Conservation (phyloP, 345 rosid species). For the Populus nigra region DNA sequence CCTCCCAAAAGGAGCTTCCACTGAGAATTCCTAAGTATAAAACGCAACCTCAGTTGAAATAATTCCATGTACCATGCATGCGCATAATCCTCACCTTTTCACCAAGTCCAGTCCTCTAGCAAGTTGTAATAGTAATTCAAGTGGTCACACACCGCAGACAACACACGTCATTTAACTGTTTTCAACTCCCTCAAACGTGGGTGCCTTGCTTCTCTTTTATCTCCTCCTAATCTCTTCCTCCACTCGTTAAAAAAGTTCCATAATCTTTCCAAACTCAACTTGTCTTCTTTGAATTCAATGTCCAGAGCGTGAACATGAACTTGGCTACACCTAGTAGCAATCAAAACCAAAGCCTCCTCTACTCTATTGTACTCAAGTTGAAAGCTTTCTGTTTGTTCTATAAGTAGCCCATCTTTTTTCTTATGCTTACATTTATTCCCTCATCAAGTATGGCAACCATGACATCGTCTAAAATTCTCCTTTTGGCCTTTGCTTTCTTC, state of each 20-base stretch:
- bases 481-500: conserved; percentile 6
- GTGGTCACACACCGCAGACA: conserved; percentile 24
- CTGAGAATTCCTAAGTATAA: conserved; percentile 22
- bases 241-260: conserved; percentile 7
- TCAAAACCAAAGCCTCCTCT: conserved; percentile 13
- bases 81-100: background rate
- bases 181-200: conserved; percentile 29
- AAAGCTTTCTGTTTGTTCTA: background rate
- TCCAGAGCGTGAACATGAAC: conserved; percentile 5
- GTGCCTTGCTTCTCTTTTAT: conserved; percentile 16
- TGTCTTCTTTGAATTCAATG: conserved; percentile 5
- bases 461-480: conserved; percentile 2
- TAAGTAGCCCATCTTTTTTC: conserved; percentile 9
- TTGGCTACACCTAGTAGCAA: conserved; percentile 29
- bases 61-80: background rate
- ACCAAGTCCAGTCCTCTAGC: background rate
- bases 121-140: conserved; percentile 23
- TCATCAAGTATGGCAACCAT: background rate
- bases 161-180: background rate
- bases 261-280: conserved; percentile 5
- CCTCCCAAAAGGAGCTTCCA: conserved; percentile 18
- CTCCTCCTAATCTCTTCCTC: background rate
- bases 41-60: background rate
- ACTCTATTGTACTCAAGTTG: background rate
- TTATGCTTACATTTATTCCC: background rate